phyloP scores from a whole-genome alignment of 2,329 filamentous ascomycete species.

The Amylocarpus encephaloides region DNA sequence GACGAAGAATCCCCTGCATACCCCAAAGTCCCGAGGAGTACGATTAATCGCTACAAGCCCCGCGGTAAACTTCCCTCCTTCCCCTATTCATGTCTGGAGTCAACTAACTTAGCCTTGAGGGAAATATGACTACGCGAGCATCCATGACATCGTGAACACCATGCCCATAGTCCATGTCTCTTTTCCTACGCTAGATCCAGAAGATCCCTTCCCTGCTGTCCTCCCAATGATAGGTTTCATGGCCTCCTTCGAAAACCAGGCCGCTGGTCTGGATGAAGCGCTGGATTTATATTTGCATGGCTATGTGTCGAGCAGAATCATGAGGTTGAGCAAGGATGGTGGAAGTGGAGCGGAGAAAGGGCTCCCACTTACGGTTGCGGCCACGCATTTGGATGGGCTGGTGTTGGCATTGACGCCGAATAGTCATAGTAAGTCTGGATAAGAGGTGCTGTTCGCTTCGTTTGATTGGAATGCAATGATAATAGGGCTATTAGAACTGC shows the following conservation, averaged over 20 bases:
- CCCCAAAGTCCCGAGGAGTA: neutral
- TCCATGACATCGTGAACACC: slow-evolving; percentile 70
- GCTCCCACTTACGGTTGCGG: slow-evolving; percentile 67
- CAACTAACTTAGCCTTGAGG: neutral
- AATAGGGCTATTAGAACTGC: too few relatives aligned
- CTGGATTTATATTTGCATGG: slow-evolving; percentile 78
- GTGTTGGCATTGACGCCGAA: slow-evolving; percentile 68
- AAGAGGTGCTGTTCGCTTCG: too few relatives aligned
- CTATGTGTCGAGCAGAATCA: slow-evolving; percentile 71
- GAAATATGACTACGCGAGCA: slow-evolving; percentile 46
- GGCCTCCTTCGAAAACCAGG: slow-evolving; percentile 62
- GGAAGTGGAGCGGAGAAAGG: slow-evolving; percentile 28
- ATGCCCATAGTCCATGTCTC: slow-evolving; percentile 73
- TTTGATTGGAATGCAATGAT: too few relatives aligned
- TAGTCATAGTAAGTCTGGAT: neutral
- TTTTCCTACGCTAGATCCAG: slow-evolving; percentile 47
- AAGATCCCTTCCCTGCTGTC: slow-evolving; percentile 61
- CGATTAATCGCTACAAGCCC: slow-evolving; percentile 3
- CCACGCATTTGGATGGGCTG: slow-evolving; percentile 70
- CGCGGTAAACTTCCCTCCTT: neutral
- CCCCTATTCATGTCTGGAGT: neutral
- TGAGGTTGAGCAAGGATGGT: slow-evolving; percentile 47
- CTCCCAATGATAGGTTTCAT: slow-evolving; percentile 84
- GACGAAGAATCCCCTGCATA: neutral
- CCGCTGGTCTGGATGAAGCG: slow-evolving; percentile 56